Conservation (phyloP, 83 land plant genomes). For the Picea engelmannii region DNA sequence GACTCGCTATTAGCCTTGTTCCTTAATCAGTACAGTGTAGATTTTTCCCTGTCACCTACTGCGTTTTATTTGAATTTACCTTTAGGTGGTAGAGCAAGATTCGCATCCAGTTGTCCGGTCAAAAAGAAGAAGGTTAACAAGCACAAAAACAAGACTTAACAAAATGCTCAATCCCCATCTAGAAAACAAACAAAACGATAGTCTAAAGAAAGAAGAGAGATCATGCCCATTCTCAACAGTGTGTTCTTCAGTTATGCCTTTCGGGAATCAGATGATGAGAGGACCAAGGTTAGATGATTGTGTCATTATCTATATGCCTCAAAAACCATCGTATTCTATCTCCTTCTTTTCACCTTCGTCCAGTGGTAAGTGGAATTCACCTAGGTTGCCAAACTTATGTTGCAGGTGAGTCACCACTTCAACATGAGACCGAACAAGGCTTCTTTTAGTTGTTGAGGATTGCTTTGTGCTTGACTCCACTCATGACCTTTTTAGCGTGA, state of each 20-base stretch:
- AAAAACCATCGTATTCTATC: background rate
- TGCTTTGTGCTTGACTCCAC: no score
- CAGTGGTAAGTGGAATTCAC: background rate
- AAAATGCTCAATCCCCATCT: background rate
- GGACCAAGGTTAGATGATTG: background rate
- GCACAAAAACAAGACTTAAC: background rate
- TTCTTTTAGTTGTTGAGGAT: no score
- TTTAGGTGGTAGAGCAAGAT: background rate
- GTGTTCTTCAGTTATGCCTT: background rate
- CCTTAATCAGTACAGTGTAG: no score
- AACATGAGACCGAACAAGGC: no score
- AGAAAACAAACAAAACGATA: background rate
- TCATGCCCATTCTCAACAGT: background rate
- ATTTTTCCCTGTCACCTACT: no score
- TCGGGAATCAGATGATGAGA: background rate
- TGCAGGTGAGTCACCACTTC: no score
- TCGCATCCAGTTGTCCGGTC: background rate
- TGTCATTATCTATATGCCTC: background rate
- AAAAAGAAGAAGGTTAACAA: background rate
- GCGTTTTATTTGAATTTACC: no score
- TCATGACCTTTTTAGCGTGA: no score
- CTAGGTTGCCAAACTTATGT: no score
- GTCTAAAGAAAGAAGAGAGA: slow-evolving; percentile 3
- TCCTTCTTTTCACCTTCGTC: background rate
- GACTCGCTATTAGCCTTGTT: no score